Conservation (phyloP, 2,329 filamentous ascomycete species). For the Phialophora macrospora region DNA sequence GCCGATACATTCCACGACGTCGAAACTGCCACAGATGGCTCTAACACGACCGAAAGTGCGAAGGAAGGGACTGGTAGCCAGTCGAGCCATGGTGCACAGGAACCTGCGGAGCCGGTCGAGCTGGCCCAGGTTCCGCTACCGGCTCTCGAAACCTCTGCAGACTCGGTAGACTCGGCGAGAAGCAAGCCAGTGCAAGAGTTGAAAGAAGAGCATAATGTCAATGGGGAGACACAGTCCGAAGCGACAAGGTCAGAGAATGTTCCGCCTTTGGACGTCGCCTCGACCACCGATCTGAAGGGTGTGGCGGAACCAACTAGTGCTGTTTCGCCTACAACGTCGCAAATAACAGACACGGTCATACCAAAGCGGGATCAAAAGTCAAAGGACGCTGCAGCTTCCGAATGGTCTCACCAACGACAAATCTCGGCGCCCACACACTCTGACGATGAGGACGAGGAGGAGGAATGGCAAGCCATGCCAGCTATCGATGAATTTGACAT, state of each 20-base stretch:
- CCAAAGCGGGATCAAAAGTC: constrained; percentile 48
- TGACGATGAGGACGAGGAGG: constrained; percentile 58
- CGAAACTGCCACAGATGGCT: constrained; percentile 37
- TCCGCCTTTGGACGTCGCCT: constrained; percentile 21
- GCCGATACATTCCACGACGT: constrained; percentile 47
- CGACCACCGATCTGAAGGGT: constrained; percentile 36
- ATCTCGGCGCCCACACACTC: constrained; percentile 60
- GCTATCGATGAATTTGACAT: constrained; percentile 90
- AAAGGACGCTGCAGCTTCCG: constrained; percentile 62
- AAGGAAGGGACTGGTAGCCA: neutral
- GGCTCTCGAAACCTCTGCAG: neutral
- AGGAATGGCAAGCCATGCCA: constrained; percentile 90
- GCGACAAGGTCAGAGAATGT: neutral
- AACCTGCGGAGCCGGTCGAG: constrained; percentile 2
- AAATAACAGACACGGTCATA: constrained; percentile 38
- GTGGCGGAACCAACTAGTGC: neutral
- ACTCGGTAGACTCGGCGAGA: neutral
- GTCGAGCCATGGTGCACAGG: constrained; percentile 1
- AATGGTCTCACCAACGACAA: constrained; percentile 89
- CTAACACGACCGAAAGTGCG: constrained; percentile 30
- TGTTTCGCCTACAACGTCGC: constrained; percentile 16
- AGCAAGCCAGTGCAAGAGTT: constrained; percentile 3
- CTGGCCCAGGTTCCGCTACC: neutral
- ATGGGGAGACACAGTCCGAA: neutral
- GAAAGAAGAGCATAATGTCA: neutral